Conservation (phyloP, 495 filamentous ascomycete species). For the Penicillium desertorum region DNA sequence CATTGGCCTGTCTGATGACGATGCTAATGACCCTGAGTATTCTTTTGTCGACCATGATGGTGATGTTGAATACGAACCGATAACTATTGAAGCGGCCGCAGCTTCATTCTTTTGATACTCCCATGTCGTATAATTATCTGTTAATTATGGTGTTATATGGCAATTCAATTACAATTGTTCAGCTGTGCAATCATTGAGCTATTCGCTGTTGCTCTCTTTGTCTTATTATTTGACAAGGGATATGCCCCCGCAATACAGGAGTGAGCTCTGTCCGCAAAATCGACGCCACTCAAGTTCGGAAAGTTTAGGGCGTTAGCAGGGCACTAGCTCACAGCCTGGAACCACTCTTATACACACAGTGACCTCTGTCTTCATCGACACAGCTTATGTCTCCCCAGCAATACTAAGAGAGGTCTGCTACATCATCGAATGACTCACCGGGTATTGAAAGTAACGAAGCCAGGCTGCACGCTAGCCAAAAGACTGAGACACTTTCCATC, state of each 20-base stretch:
- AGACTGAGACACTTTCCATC: not conserved
- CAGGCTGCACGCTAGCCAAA: not conserved
- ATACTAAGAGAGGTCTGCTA: slow-evolving; percentile 1
- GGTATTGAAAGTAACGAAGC: slow-evolving; percentile 1
- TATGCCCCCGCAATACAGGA: not conserved
- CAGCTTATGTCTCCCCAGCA: not conserved
- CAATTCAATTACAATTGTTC: not conserved
- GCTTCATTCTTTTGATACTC: slow-evolving; percentile 2
- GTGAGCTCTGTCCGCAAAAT: not conserved
- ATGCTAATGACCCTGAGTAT: not conserved
- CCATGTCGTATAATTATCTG: not conserved
- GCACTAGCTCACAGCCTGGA: not conserved
- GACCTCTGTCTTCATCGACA: not conserved
- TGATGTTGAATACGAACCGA: not conserved
- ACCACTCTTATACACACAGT: not conserved
- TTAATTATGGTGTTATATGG: not conserved
- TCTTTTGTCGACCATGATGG: not conserved
- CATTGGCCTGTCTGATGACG: not conserved
- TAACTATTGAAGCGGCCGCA: slow-evolving; percentile 1
- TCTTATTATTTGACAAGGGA: not conserved
- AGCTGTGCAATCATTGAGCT: not conserved
- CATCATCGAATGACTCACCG: not conserved
- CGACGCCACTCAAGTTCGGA: too few relatives aligned
- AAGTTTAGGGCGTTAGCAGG: not conserved
- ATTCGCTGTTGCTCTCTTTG: not conserved